Evolutionary conservation across 441 rosid genomes (phyloP), one percentile per base, ranked within the genome.

Genomic region (Adansonia madagascariensis): DNA sequence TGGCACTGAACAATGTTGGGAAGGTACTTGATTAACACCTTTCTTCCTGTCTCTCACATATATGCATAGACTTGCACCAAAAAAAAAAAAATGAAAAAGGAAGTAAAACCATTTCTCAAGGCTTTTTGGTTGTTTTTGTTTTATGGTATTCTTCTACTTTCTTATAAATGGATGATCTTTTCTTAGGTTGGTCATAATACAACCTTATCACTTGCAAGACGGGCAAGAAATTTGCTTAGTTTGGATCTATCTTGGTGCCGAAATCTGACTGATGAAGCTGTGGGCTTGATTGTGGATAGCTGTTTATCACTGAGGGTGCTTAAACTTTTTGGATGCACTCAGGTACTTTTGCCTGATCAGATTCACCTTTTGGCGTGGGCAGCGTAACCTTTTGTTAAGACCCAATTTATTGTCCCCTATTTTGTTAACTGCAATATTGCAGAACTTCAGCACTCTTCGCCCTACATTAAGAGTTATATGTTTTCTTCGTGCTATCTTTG

Each of bases 241-340:
- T 82, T 95, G 85, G 98, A 95, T 82, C 70, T 92, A 17, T 94
- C 97, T 4, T 95, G 91, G 89, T 95, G 99, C 84, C 84, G 98
- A 79, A 83, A 90, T 71, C 73, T 94, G 85, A 77, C 89, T 2
- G 77, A 96, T 39, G 86, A 88, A 68, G 92, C 92, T 62, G 57
- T 92, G 75, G 98, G 98, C 60, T 84, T 86, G 83, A 90, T 94
- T 81, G 98, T 90, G 18, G 99, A 96, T 87, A 87, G 85, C 83
- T 96, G 99, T 83, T 84, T 67, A 53, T 89, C 88, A 43, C 73
- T 95, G 86, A 87, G 77, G 84, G 82, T 89, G 77, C 86, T 95
- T 76, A 94, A 90, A 80, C 71, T 94, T 72, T 95, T 92, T 73
- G 99, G 99, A 80, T 94, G 98, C 86, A 82, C 87, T 78, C 99